phyloP scores from a whole-genome alignment of 768 basidiomycete genomes.

The Calvatia gigantea region DNA sequence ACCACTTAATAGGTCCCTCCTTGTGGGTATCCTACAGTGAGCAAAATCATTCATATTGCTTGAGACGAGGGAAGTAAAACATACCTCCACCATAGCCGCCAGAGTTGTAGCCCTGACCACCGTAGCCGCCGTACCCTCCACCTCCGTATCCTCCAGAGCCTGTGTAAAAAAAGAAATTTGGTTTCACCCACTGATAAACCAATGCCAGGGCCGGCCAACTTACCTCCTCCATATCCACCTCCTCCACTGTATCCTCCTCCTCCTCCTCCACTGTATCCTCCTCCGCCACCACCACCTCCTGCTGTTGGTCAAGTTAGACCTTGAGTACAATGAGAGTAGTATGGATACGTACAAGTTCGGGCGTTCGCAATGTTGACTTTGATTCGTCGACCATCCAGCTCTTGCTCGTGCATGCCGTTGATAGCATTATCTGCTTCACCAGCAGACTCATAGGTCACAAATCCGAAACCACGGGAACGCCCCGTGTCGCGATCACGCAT shows the following conservation, averaged over 20 bases:
- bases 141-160: constrained; percentile 20
- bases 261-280: constrained; percentile 23
- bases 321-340: constrained; percentile 4
- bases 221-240: constrained; percentile 18
- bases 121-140: constrained; percentile 26
- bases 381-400: constrained; percentile 90
- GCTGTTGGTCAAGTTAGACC: constrained; percentile 17
- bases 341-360: constrained; percentile 28
- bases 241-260: constrained; percentile 22
- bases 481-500: constrained; percentile 99
- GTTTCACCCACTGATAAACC: too few relatives aligned
- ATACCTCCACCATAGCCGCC: constrained; percentile 20
- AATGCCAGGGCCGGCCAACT: neutral
- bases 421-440: constrained; percentile 82
- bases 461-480: constrained; percentile 95
- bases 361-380: constrained; percentile 86
- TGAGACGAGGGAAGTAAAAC: neutral
- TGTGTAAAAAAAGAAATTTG: neutral
- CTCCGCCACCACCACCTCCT: constrained; percentile 15
- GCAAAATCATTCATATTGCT: neutral
- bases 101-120: constrained; percentile 18
- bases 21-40: constrained; percentile 10
- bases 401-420: constrained; percentile 74
- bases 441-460: constrained; percentile 69
- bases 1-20: constrained; percentile 27